These are phyloP conservation scores for Trifolium repens DNA, from an alignment of 306 rosid genomes.

Conservation along the genomic window DNA sequence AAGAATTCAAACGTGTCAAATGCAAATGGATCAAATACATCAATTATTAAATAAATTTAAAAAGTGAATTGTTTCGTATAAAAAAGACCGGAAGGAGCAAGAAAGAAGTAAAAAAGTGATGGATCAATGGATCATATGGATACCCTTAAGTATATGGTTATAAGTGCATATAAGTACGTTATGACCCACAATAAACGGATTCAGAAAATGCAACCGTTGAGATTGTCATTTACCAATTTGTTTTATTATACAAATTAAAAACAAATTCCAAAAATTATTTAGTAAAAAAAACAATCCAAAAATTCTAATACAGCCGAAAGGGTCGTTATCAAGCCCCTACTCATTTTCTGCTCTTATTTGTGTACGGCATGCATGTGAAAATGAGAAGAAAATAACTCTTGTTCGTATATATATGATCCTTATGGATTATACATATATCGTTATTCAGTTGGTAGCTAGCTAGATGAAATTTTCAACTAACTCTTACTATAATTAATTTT, in stretches of 20 bases:
- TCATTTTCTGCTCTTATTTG: neutral
- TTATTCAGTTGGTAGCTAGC: conserved; percentile 9
- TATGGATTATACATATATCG: neutral
- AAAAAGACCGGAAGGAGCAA: no score
- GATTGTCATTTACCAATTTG: conserved; percentile 28
- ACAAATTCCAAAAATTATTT: neutral
- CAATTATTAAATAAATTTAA: no score
- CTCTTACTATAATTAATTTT: neutral
- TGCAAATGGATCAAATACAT: no score
- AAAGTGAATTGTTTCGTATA: no score
- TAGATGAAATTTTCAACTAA: conserved; percentile 30
- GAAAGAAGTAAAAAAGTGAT: no score
- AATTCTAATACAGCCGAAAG: neutral
- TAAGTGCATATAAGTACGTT: neutral
- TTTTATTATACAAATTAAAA: neutral
- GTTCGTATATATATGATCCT: neutral
- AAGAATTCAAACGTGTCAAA: no score
- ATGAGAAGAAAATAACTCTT: neutral
- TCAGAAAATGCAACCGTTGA: conserved; percentile 32
- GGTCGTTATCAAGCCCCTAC: neutral
- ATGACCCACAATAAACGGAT: conserved; percentile 15
- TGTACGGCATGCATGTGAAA: neutral
- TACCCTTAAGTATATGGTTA: neutral
- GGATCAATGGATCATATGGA: neutral
- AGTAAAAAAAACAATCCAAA: neutral